Base-by-base conservation (phyloP, 768 basidiomycete species). In the Fomitopsis serialis region DNA sequence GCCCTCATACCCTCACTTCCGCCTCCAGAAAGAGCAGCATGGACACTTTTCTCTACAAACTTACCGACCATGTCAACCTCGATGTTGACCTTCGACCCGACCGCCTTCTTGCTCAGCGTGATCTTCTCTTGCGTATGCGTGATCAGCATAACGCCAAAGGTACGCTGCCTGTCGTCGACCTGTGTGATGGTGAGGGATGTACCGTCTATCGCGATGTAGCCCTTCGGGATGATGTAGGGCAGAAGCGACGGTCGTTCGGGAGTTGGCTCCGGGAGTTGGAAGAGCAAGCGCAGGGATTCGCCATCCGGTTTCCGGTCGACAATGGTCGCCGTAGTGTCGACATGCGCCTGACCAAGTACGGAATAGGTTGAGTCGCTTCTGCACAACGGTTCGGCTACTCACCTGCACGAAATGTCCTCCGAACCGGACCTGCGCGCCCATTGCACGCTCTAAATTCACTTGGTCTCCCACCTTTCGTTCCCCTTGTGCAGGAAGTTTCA, bases 401-500 rank as follows among this genome's bases (percentile, higher is more conserved):
- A 91, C 94, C 82, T 98, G 96, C 21, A 99, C 97, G 66, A 95
- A 94, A 67, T 99, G 97, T 11, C 97, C 97, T 24, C 97, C 97
- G 63, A 98, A 97, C 52, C 96, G 77, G 17, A 81, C 84, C 72
- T 94, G 89, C 4, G 87, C 85, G 21, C 83, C 85, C 92, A 98
- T 93, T 2, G 97, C 97, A 47, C 97, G 81, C 73, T 99, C 97
- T 36, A 95, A 76, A 68, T 98, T 98, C 44, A 98, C 80, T 61
- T 84, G 78, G 58, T 92, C 85, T 19, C 90, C 92, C 17, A 84
- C 81, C 58, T 75, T 78, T 50, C 89, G 75, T 62, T 91, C 84
- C 29, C 94, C 93, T 96, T 59, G 0, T 32, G 23, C 21, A 48
- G 47, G 22, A 5, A 21, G 9, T 45, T 15, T 17, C 46, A 32